Evolutionary conservation across 495 filamentous ascomycete species (phyloP), one percentile per base, ranked within the genome.

Genomic region (Neurospora sp.): DNA sequence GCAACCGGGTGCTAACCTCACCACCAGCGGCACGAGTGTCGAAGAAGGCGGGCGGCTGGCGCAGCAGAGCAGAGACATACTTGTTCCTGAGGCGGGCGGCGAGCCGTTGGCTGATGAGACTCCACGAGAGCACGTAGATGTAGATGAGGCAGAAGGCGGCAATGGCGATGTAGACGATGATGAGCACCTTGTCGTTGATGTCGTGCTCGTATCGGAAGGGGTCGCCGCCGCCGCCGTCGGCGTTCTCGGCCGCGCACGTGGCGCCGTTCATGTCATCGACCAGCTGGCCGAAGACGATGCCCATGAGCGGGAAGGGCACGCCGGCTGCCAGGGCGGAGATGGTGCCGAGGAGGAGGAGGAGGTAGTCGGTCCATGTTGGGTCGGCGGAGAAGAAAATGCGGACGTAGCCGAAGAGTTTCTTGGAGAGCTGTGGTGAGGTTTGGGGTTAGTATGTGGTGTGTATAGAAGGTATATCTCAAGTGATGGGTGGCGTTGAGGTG

Each of bases 231-330:
- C 73, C 74, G 11, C 73, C 72, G 7, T 79, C 75, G 48, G 62
- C 72, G 12, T 77, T 72, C 7, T 79, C 74, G 38, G 72, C 74
- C 38, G 80, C 75, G 74, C 89, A 91, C 14, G 87, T 86, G 14
- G 84, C 85, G 3, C 80, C 80, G 77, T 91, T 91, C 75, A 92
- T 85, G 74, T 88, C 84, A 79, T 92, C 87, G 72, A 92, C 83
- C 4, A 92, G 83, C 77, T 90, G 80, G 70, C 90, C 90, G 77
- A 92, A 92, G 27, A 92, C 76, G 71, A 92, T 89, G 37, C 88
- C 89, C 66, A 92, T 88, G 27, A 92, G 79, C 27, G 90, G 90
- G 70, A 91, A 91, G 9, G 90, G 90, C 3, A 90, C 87, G 54
- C 90, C 90, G 11, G 90, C 86, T 9, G 84, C 89, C n/a, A 89